These are phyloP conservation scores for Suillus americanus DNA, from an alignment of 768 basidiomycete genomes.

Conservation along the genomic window DNA sequence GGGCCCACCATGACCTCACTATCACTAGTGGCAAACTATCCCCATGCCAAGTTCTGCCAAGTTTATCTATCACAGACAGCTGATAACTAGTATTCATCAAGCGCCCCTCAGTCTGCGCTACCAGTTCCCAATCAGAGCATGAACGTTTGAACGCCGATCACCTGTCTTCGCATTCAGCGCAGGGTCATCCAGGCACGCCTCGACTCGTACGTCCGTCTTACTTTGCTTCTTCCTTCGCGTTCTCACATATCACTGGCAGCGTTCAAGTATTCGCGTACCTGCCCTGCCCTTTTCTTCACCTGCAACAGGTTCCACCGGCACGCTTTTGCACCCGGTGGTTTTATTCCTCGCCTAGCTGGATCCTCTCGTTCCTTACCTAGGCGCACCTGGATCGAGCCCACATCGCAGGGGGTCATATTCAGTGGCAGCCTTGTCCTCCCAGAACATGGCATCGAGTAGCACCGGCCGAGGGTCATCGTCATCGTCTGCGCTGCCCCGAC, in stretches of 20 bases:
- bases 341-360: neutral
- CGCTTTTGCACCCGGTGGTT: neutral
- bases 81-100: no score
- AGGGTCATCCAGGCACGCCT: neutral
- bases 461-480: neutral
- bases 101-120: neutral
- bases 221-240: neutral
- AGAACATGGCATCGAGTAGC: neutral
- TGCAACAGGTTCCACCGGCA: neutral
- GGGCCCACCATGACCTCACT: neutral
- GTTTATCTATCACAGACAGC: no score
- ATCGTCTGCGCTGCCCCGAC: neutral
- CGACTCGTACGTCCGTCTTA: neutral
- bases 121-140: neutral
- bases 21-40: neutral
- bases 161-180: neutral
- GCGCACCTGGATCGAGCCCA: neutral
- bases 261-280: neutral
- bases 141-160: neutral
- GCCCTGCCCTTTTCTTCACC: neutral
- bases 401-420: no score
- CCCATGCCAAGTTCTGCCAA: no score
- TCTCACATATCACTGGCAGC: neutral
- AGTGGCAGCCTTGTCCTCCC: no score
- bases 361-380: neutral